These are phyloP conservation scores for Tuber magnatum DNA, from an alignment of 495 filamentous ascomycete species.

Conservation along the genomic window DNA sequence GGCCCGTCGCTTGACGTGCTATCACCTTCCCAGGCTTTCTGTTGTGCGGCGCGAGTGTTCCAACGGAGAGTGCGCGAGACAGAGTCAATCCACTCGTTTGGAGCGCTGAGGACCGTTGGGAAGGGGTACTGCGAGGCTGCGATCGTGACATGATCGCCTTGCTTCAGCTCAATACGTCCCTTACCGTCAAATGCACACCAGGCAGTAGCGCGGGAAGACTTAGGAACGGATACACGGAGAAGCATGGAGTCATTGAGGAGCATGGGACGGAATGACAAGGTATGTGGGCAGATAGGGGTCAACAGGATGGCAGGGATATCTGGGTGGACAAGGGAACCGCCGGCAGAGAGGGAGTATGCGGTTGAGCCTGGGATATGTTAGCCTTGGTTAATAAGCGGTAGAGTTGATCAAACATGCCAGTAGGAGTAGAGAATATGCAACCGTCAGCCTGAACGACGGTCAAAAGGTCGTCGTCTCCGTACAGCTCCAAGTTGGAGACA, in stretches of 20 bases:
- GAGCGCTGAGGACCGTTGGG: slow-evolving; percentile 68
- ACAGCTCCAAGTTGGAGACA: slow-evolving; percentile 50
- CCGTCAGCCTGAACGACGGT: slow-evolving; percentile 95
- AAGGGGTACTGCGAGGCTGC: slow-evolving; percentile 89
- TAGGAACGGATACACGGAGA: slow-evolving; percentile 82
- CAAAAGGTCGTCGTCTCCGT: slow-evolving; percentile 80
- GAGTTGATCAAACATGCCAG: slow-evolving; percentile 61
- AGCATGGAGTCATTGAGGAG: slow-evolving; percentile 94
- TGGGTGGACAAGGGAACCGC: slow-evolving; percentile 88
- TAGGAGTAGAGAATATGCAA: slow-evolving; percentile 64
- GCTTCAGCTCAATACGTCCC: slow-evolving; percentile 74
- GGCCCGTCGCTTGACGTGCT: slow-evolving; percentile 22
- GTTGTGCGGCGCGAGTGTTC: slow-evolving; percentile 78
- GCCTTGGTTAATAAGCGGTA: slow-evolving; percentile 78
- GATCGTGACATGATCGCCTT: slow-evolving; percentile 93
- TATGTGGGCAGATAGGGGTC: slow-evolving; percentile 93
- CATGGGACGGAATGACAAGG: slow-evolving; percentile 88
- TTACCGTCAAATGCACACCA: slow-evolving; percentile 98
- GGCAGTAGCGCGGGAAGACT: slow-evolving; percentile 75
- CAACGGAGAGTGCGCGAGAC: slow-evolving; percentile 86
- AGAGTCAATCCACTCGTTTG: slow-evolving; percentile 85
- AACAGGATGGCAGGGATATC: slow-evolving; percentile 96
- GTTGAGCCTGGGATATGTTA: slow-evolving; percentile 68
- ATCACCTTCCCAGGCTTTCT: slow-evolving; percentile 48
- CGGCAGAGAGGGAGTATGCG: slow-evolving; percentile 94